Conservation (phyloP, 257 asterid genomes). For the Rubia yunnanensis region DNA sequence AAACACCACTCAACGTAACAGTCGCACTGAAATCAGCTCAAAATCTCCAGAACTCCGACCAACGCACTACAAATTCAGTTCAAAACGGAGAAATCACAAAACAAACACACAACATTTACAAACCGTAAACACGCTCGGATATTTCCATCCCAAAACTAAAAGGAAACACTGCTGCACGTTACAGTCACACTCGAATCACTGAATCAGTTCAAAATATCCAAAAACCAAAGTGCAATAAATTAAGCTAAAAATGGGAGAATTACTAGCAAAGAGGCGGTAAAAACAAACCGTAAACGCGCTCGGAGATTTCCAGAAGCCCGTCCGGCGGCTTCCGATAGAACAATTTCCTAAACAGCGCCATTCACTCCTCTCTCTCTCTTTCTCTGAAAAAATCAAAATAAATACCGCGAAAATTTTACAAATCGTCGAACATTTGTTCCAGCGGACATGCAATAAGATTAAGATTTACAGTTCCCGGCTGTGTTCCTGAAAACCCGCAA, state of each 20-base stretch:
- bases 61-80: background rate
- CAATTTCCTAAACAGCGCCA: slow-evolving; percentile 55
- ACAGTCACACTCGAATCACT: background rate
- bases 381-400: background rate
- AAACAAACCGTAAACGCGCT: slow-evolving; percentile 71
- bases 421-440: background rate
- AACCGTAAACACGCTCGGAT: too few species aligned
- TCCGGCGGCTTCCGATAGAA: slow-evolving; percentile 88
- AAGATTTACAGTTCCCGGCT: background rate
- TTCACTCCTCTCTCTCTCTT: slow-evolving; percentile 11
- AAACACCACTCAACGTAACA: background rate
- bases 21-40: background rate
- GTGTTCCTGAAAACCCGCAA: background rate
- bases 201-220: background rate
- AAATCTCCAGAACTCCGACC: background rate
- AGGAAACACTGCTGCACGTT: background rate
- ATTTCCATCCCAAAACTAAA: slow-evolving; percentile 2
- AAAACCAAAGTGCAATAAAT: background rate
- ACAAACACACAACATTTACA: background rate
- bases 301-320: slow-evolving; percentile 87
- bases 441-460: background rate
- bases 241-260: background rate
- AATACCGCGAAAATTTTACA: background rate
- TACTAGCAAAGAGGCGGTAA: background rate
- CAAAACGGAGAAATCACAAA: background rate